A percentile compares a stretch with the other conserved stretches of the same genome.
phyloP scores from a whole-genome alignment of 1,284 basidiomycete species.

The Malassezia slooffiae region DNA sequence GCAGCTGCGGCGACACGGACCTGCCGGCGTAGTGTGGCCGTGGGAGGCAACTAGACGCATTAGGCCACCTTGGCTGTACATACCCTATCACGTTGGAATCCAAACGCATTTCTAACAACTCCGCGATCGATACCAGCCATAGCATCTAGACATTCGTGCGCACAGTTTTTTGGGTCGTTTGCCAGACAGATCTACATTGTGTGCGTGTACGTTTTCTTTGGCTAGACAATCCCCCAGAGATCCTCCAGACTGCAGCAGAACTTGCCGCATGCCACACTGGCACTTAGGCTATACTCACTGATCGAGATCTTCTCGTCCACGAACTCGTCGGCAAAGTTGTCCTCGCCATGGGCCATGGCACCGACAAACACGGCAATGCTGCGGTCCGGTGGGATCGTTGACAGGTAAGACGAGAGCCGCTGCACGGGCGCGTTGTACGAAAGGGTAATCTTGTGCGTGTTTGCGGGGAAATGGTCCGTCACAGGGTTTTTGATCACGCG shows the following conservation, averaged over 20 bases:
- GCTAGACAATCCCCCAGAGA: conserved; percentile 48
- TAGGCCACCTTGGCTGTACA: no score
- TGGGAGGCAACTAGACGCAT: no score
- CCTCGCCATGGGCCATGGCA: conserved; percentile 58
- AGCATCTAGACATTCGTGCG: no score
- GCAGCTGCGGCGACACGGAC: no score
- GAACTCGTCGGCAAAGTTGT: conserved; percentile 92
- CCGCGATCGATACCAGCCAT: no score
- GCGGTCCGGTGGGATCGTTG: conserved; percentile 70
- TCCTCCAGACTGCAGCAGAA: conserved; percentile 58
- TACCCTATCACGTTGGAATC: no score
- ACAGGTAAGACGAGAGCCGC: conserved; percentile 70
- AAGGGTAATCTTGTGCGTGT: conserved; percentile 89
- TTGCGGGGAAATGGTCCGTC: conserved; percentile 83
- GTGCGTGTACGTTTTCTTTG: no score
- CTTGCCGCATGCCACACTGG: conserved; percentile 90
- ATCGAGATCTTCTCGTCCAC: conserved; percentile 97
- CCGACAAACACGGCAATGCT: conserved; percentile 91
- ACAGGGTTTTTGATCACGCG: conserved; percentile 98
- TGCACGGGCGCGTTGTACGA: conserved; percentile 72
- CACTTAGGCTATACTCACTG: conserved; percentile 84
- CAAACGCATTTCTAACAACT: no score
- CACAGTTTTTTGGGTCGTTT: background rate
- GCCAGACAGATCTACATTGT: no score
- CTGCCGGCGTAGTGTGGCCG: no score